Conservation (phyloP, 441 rosid species). For the Melastoma candidum region DNA sequence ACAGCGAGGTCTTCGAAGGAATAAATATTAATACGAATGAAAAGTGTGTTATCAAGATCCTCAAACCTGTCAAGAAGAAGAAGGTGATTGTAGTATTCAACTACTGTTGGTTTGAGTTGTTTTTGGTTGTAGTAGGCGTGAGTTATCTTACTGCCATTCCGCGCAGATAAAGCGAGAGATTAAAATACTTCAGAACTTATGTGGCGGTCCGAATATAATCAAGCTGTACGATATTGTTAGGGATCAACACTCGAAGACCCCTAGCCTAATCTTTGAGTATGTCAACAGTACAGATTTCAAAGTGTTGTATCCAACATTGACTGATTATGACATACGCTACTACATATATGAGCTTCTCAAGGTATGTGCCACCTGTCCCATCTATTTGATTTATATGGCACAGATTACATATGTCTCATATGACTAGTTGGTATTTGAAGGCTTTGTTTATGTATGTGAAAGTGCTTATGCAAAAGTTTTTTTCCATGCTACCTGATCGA, state of each 20-base stretch:
- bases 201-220: conserved; percentile 55
- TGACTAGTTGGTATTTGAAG: no score
- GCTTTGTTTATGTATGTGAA: no score
- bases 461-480: no score
- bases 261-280: conserved; percentile 17
- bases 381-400: background rate
- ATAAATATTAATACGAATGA: conserved; percentile 48
- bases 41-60: conserved; percentile 46
- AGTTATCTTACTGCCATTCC: conserved; percentile 8
- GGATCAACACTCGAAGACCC: no score
- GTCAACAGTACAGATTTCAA: conserved; percentile 94
- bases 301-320: conserved; percentile 86
- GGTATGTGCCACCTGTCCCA: conserved; percentile 28
- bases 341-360: conserved; percentile 91
- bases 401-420: no score
- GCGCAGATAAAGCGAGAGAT: conserved; percentile 87
- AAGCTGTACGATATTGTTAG: no score
- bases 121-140: background rate
- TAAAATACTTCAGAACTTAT: conserved; percentile 91
- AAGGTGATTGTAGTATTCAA: conserved; percentile 37
- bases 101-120: background rate
- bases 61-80: conserved; percentile 95
- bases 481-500: background rate
- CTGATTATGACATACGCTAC: conserved; percentile 92
- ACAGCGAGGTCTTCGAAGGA: conserved; percentile 90